These are phyloP conservation scores for Stephanodiscus minutulus DNA, from an alignment of 108 stramenopile genomes.

Conservation along the genomic window DNA sequence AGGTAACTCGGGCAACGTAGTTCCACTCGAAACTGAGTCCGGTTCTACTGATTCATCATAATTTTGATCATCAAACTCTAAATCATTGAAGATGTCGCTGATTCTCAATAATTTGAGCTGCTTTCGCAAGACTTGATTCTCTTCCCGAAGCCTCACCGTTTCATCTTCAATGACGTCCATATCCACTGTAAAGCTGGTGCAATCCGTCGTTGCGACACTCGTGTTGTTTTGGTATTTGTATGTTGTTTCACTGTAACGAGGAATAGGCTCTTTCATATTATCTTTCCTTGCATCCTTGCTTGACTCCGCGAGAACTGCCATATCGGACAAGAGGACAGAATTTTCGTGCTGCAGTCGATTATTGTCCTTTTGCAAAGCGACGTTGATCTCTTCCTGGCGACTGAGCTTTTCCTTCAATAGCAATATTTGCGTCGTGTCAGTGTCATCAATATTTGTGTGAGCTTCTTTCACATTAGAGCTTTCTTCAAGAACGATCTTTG, in stretches of 20 bases:
- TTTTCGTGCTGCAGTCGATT: background rate
- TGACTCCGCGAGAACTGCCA: no score
- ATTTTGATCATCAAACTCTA: constrained; percentile 25
- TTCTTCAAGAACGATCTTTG: background rate
- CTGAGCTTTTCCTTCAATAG: background rate
- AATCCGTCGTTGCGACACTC: constrained; percentile 16
- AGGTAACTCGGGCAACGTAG: constrained; percentile 10
- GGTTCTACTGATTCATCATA: constrained; percentile 14
- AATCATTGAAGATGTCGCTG: constrained; percentile 7
- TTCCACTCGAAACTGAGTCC: background rate
- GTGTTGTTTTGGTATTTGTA: background rate
- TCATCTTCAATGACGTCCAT: constrained; percentile 31
- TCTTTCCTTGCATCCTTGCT: background rate
- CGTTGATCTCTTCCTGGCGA: background rate
- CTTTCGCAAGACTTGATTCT: constrained; percentile 28
- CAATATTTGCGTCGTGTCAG: background rate
- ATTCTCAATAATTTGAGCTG: constrained; percentile 25
- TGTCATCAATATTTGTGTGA: background rate
- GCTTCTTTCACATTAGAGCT: background rate
- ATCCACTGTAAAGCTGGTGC: constrained; percentile 29
- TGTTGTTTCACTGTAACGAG: background rate
- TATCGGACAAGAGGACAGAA: background rate
- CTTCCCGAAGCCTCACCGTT: constrained; percentile 24
- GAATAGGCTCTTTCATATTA: background rate
- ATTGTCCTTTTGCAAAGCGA: background rate